These are phyloP conservation scores for Fusarium sp. DNA, from an alignment of 2,329 filamentous ascomycete genomes.

Conservation along the genomic window DNA sequence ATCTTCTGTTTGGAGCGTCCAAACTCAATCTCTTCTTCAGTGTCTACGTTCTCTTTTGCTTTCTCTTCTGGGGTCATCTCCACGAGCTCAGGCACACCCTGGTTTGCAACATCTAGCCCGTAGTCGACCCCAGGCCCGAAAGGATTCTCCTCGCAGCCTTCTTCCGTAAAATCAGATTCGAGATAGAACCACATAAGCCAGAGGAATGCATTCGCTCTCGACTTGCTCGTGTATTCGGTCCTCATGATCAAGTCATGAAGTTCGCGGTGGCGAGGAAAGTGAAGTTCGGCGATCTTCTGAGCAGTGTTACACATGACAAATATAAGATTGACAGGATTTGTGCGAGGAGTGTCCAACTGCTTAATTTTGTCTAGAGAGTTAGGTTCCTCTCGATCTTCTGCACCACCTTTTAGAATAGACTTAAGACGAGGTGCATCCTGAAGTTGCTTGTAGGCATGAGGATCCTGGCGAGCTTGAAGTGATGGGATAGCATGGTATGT, in stretches of 20 bases:
- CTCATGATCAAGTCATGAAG: constrained; percentile 98
- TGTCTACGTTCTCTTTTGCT: constrained; percentile 77
- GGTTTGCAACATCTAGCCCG: constrained; percentile 69
- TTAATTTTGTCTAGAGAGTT: constrained; percentile 86
- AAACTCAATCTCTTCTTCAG: constrained; percentile 73
- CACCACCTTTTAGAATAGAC: constrained; percentile 95
- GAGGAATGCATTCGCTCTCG: constrained; percentile 86
- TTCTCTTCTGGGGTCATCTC: constrained; percentile 73
- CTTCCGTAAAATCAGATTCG: constrained; percentile 91
- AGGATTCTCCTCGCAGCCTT: constrained; percentile 88
- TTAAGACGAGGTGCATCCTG: constrained; percentile 96
- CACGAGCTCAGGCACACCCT: constrained; percentile 74
- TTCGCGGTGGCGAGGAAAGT: constrained; percentile 85
- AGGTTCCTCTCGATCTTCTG: constrained; percentile 88
- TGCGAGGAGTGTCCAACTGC: constrained; percentile 70
- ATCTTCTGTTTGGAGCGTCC: constrained; percentile 78
- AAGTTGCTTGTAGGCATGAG: constrained; percentile 95
- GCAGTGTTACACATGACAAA: constrained; percentile 93
- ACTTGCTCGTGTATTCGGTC: constrained; percentile 80
- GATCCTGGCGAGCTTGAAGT: constrained; percentile 92
- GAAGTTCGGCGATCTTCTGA: constrained; percentile 88
- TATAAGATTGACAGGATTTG: constrained; percentile 96
- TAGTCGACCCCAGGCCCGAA: constrained; percentile 81
- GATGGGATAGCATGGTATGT: constrained; percentile 99
- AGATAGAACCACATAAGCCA: constrained; percentile 99